Evolutionary conservation across 352 stramenopile species (phyloP).

Genomic region (Peronosclerospora sorghi): DNA sequence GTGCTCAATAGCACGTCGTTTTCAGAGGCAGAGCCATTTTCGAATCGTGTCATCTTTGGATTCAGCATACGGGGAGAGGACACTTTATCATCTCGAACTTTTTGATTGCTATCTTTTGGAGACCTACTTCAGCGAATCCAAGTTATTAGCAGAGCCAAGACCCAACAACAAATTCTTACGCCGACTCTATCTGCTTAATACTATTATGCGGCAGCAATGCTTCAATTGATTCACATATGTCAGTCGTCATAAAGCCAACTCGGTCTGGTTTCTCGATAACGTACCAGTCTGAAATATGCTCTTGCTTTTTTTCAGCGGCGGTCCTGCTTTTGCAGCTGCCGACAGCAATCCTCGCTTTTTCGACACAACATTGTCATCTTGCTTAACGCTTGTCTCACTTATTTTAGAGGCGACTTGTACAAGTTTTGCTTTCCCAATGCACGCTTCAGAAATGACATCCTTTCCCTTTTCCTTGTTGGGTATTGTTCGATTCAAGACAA

Average conservation of each 20-base stretch:
- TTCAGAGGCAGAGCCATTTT: no score
- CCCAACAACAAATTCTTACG: conserved; percentile 3
- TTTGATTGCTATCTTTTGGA: not conserved
- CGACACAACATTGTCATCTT: conserved; percentile 2
- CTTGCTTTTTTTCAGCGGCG: conserved; percentile 14
- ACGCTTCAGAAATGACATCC: not conserved
- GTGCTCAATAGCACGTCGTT: no score
- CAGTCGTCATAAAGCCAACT: conserved; percentile 1
- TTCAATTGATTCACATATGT: conserved; percentile 3
- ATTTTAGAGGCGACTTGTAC: not conserved
- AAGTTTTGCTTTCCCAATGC: not conserved
- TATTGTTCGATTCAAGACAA: conserved; percentile 1
- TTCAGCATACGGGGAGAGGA: no score
- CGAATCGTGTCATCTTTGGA: no score
- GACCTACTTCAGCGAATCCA: not conserved
- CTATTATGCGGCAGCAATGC: not conserved
- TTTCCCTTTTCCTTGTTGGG: conserved; percentile 4
- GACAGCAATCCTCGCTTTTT: conserved; percentile 15
- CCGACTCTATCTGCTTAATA: not conserved
- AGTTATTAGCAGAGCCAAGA: not conserved
- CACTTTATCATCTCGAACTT: not conserved
- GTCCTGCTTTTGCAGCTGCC: conserved; percentile 1
- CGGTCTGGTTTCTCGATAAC: not conserved
- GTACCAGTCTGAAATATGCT: conserved; percentile 4
- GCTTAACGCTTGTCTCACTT: not conserved